A percentile compares a stretch with the other conserved stretches of the same genome.
Conservation (phyloP, 805 yeast species). For the Yarrowia hollandica region DNA sequence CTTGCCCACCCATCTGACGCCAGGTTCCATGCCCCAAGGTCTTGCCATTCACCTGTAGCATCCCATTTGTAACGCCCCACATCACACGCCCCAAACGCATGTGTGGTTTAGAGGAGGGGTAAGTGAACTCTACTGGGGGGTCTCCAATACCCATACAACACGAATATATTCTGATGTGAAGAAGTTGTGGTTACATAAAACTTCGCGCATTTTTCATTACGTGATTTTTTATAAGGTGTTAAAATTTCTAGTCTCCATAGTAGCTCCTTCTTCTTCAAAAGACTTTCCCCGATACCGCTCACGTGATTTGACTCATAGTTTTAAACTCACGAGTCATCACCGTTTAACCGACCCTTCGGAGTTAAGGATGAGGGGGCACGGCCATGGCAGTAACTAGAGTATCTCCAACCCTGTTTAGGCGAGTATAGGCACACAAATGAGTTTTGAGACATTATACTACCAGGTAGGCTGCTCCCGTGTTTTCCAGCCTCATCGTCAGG, state of each 20-base stretch:
- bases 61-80: not conserved
- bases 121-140: not conserved
- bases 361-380: slow-evolving; percentile 7
- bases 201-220: not conserved
- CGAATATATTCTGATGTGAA: too few species aligned
- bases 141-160: too few species aligned
- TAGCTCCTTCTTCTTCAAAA: too few species aligned
- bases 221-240: not conserved
- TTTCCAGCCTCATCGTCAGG: not conserved
- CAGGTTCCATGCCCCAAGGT: not conserved
- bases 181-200: too few species aligned
- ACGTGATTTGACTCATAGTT: slow-evolving; percentile 13
- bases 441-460: too few species aligned
- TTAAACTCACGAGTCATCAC: slow-evolving; percentile 17
- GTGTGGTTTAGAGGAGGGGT: slow-evolving; percentile 16
- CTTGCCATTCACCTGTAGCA: not conserved
- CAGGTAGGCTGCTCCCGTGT: too few species aligned
- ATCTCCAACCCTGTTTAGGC: not conserved
- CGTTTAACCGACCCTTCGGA: slow-evolving; percentile 22
- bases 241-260: too few species aligned
- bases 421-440: not conserved
- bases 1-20: too few species aligned
- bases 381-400: not conserved
- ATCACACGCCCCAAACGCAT: slow-evolving; percentile 15
- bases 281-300: slow-evolving; percentile 12